Evolutionary conservation across 495 filamentous ascomycete species (phyloP).

Genomic region (Trichoderma reesei): DNA sequence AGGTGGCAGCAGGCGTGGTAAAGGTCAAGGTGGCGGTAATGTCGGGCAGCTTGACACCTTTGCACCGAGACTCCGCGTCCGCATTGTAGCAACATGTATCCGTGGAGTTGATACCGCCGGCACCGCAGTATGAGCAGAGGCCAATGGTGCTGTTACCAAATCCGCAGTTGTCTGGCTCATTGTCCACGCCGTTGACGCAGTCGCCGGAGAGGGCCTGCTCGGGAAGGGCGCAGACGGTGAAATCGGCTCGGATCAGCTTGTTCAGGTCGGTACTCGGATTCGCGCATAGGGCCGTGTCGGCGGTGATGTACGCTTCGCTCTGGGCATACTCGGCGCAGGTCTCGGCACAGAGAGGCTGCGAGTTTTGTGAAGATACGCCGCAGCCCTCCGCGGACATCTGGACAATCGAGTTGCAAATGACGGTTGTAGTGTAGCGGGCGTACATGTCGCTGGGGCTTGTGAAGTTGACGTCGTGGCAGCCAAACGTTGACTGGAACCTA

Average conservation of each 20-base stretch:
- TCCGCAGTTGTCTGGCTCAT: constrained; percentile 85
- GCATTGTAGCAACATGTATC: constrained; percentile 90
- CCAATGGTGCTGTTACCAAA: constrained; percentile 72
- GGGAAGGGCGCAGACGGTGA: constrained; percentile 78
- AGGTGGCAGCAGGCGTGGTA: constrained; percentile 39
- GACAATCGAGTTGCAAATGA: constrained; percentile 90
- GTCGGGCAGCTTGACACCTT: constrained; percentile 62
- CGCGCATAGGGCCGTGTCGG: constrained; percentile 64
- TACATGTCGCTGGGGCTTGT: constrained; percentile 79
- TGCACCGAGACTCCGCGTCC: constrained; percentile 60
- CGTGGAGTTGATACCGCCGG: constrained; percentile 77
- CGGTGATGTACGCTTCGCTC: constrained; percentile 74
- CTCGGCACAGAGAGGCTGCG: constrained; percentile 77
- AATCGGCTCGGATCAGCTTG: constrained; percentile 80
- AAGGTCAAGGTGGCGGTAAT: constrained; percentile 63
- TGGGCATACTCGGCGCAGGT: constrained; percentile 79
- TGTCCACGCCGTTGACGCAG: constrained; percentile 67
- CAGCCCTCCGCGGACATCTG: constrained; percentile 80
- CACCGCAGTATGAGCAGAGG: constrained; percentile 76
- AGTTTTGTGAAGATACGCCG: constrained; percentile 48
- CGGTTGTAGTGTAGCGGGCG: constrained; percentile 84
- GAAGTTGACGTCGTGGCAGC: constrained; percentile 68
- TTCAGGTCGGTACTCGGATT: constrained; percentile 52
- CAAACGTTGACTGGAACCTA: constrained; percentile 69
- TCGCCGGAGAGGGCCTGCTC: constrained; percentile 59